Percentiles rank a stretch among this genome's conserved stretches.
Evolutionary conservation across 73 alveolate genomes (phyloP).

Genomic region (Tetrahymena borealis): DNA sequence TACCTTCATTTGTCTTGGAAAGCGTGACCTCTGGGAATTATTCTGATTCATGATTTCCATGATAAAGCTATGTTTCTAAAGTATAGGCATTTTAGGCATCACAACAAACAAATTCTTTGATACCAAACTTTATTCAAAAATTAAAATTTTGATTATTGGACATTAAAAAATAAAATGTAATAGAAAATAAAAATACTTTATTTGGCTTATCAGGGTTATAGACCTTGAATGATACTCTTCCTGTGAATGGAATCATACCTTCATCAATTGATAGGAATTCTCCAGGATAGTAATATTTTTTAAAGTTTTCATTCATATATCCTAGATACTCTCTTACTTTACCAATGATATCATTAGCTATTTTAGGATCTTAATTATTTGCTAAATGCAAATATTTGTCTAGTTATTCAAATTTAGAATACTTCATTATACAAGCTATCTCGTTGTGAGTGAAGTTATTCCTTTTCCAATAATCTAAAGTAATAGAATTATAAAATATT

Average conservation of each 20-base stretch:
- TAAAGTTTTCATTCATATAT: constrained; percentile 39
- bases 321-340: constrained; percentile 42
- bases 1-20: constrained; percentile 15
- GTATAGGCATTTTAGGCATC: constrained; percentile 24
- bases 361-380: constrained; percentile 38
- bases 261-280: constrained; percentile 50
- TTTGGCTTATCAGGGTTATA: constrained; percentile 52
- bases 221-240: constrained; percentile 43
- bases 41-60: constrained; percentile 32
- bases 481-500: constrained; percentile 5
- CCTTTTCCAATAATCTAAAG: constrained; percentile 20
- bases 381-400: constrained; percentile 32
- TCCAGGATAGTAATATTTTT: constrained; percentile 48
- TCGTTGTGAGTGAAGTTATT: neutral
- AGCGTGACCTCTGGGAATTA: constrained; percentile 12
- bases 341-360: constrained; percentile 38
- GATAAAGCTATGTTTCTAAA: constrained; percentile 7
- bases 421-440: constrained; percentile 8
- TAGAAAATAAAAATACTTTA: neutral
- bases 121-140: neutral
- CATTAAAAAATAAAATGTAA: neutral
- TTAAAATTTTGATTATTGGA: too few relatives aligned
- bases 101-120: constrained; percentile 29
- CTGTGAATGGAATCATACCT: constrained; percentile 54
- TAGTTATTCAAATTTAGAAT: constrained; percentile 13